Base-by-base conservation (phyloP, 225 moss, liverwort and hornwort species). In the Marchantia polymorpha region DNA sequence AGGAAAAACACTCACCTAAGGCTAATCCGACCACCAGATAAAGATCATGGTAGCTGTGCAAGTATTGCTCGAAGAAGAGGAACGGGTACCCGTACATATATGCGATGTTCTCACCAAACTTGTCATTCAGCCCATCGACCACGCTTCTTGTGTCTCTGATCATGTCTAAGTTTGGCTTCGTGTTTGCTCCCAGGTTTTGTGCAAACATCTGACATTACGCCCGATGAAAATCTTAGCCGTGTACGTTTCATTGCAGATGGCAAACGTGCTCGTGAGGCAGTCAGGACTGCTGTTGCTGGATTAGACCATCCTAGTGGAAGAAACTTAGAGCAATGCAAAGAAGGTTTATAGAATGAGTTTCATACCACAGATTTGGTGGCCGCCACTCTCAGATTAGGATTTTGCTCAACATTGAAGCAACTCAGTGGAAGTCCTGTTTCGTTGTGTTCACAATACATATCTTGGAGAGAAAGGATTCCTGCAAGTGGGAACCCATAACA, bases 51-150 rank as follows among this genome's bases (percentile, higher is more conserved):
- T 84, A 77, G 89, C 97, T 99, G 88, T 93, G 94, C 82, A 99
- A 83, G 83, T 99, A 99, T 82, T 99, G 93, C 89, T 99, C 93
- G 54, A 88, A 99, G 89, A 91, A 99, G 74, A 99, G 94, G 87
- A 90, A 99, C 8, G 94, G 93, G 77, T 94, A 99, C 12, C 97
- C 97, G 71, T 94, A 99, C 97, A 99, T 94, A 29, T 70, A 99
- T 3, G 93, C 93, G 15, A 92, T 73, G 65, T 88, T 72, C 80
- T 89, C 85, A 69, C 93, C 93, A 12, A 83, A 87, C 55, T 93
- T 89, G 6, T 77, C 72, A 76, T 94, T 94, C 68, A 91, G 47
- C 6, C 82, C 83, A 65, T 92, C 96, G 20, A 91, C 89, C n/a
- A 93, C 83, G 12, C 77, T 55, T 78, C 97, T 89, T 6, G 94